Evolutionary conservation across 305 asterid genomes (phyloP).

Genomic region (Solanum aculeatissimum): DNA sequence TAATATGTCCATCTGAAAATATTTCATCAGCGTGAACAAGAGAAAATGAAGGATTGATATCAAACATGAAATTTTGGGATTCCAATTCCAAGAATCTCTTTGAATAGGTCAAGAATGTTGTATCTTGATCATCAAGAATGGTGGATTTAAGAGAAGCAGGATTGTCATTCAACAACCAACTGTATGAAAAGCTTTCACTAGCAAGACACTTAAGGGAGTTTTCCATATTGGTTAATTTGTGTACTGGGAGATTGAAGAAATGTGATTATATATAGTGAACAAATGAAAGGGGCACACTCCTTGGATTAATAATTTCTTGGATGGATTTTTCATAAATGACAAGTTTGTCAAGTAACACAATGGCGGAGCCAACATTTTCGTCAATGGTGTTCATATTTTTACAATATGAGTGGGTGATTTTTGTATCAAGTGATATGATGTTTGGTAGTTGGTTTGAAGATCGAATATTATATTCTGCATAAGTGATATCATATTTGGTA

Average conservation of each 20-base stretch:
- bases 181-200: conserved; percentile 4
- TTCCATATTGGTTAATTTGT: background rate
- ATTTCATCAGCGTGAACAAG: conserved; percentile 23
- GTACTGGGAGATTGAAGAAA: background rate
- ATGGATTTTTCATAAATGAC: background rate
- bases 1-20: conserved; percentile 14
- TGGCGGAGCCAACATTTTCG: too few species aligned
- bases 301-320: background rate
- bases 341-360: background rate
- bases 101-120: background rate
- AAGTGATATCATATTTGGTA: too few species aligned
- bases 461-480: too few species aligned
- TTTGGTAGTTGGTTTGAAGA: too few species aligned
- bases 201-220: background rate
- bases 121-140: background rate
- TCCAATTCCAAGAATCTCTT: background rate
- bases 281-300: background rate
- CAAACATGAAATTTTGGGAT: conserved; percentile 8
- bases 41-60: background rate
- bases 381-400: too few species aligned
- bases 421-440: too few species aligned
- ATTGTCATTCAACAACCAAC: conserved; percentile 2
- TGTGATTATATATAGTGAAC: background rate
- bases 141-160: background rate
- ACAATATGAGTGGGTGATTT: too few species aligned